Conservation (phyloP, 1,284 basidiomycete species). For the Trametes polyzona region DNA sequence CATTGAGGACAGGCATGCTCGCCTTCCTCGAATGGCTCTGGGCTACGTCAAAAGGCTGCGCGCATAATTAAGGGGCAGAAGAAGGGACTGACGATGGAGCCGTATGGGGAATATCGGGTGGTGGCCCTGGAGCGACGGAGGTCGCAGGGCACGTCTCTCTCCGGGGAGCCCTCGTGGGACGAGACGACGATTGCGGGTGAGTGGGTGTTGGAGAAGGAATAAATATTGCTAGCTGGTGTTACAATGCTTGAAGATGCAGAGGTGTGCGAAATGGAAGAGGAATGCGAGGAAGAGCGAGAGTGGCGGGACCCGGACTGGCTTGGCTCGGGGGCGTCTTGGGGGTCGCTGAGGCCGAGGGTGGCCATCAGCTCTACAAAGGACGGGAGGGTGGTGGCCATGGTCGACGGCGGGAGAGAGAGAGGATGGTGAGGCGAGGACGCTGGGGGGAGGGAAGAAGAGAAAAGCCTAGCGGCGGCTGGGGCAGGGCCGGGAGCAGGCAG, state of each 20-base stretch:
- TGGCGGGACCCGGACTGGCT: conserved; percentile 25
- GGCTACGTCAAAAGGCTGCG: conserved; percentile 2
- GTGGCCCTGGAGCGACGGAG: conserved; percentile 31
- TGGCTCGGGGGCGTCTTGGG: conserved; percentile 32
- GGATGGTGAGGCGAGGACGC: too few relatives aligned
- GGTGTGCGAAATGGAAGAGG: conserved; percentile 39
- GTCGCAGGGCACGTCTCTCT: conserved; percentile 31
- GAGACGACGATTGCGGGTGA: conserved; percentile 27
- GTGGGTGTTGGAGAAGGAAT: conserved; percentile 15
- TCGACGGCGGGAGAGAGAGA: conserved; percentile 14
- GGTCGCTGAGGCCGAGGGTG: conserved; percentile 68
- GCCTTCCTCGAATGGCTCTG: conserved; percentile 39
- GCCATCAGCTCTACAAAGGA: conserved; percentile 85
- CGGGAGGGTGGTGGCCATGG: conserved; percentile 67
- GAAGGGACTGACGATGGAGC: conserved; percentile 52
- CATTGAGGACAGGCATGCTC: conserved; percentile 39
- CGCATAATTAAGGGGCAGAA: conserved; percentile 6
- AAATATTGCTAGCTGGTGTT: conserved; percentile 28
- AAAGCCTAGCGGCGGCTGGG: neutral
- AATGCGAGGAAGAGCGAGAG: conserved; percentile 44
- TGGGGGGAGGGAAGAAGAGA: conserved; percentile 28
- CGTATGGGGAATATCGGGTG: conserved; percentile 68
- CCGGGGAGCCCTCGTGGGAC: conserved; percentile 22
- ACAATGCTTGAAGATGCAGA: conserved; percentile 35
- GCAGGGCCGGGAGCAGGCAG: conserved; percentile 34